Evolutionary conservation across 768 basidiomycete species (phyloP).

Genomic region (Termitomyces sp.): DNA sequence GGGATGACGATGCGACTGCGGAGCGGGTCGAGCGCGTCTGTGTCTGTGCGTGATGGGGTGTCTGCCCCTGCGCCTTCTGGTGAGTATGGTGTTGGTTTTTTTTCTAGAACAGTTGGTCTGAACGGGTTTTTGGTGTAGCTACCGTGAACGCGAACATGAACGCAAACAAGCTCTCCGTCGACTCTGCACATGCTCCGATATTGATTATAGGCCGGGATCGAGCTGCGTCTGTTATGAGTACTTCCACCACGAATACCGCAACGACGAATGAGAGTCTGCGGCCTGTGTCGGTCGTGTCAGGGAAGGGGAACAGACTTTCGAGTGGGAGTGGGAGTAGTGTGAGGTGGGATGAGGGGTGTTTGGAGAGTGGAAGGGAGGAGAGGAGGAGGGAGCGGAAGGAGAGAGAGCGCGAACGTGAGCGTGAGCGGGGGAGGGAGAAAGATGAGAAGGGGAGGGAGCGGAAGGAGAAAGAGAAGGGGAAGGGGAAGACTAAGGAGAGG

Average conservation of each 20-base stretch:
- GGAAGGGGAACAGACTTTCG: conserved; percentile 23
- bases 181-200: conserved; percentile 22
- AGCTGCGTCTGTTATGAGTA: not conserved
- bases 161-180: conserved; percentile 33
- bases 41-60: not conserved
- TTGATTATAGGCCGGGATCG: not conserved
- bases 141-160: not conserved
- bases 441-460: conserved; percentile 18
- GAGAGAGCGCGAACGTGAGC: conserved; percentile 12
- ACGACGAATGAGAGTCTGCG: conserved; percentile 42
- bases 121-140: not conserved
- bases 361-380: conserved; percentile 43
- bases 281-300: conserved; percentile 18
- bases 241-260: too few relatives aligned
- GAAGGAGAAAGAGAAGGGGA: conserved; percentile 21
- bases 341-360: conserved; percentile 48
- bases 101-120: too few relatives aligned
- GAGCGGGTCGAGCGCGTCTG: conserved; percentile 36
- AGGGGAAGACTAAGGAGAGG: conserved; percentile 42
- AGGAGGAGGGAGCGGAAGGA: conserved; percentile 29
- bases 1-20: conserved; percentile 38
- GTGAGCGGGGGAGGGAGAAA: conserved; percentile 15
- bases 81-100: not conserved
- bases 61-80: not conserved
- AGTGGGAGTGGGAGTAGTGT: conserved; percentile 39